Base-by-base conservation (phyloP, 805 yeast genomes). In the Pichia heedii region DNA sequence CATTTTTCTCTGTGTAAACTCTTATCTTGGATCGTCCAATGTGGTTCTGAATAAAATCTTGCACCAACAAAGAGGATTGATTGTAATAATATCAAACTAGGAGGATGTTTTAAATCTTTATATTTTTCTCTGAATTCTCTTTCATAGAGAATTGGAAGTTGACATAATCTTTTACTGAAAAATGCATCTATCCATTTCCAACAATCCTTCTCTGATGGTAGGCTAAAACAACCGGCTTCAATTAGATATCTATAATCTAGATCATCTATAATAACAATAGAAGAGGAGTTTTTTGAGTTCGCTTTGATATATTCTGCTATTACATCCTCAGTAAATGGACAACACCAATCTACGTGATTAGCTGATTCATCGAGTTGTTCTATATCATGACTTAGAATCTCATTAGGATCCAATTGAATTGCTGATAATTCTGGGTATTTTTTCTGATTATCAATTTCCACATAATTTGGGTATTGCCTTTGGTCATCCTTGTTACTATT, bases 21-120 rank as follows among this genome's bases (percentile, higher is more conserved):
- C 66, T 56, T 27, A 19, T 54, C 54, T 74, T 85, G 43, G 65
- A 62, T 37, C 72, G 66, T 15, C 61, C 60, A 57, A 11, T 69
- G 63, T 3, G 79, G 76, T 54, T 79, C 78, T 7, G 62, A 54
- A 29, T 79, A 75, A 13, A 76, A 75, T 34, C 85, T 69, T 16
- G 84, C 70, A 1, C 89, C 90, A 20, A 84, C 80, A 39, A 82
- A 67, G 33, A 83, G 63, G 12, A 85, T 78, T 1, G 86, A 73
- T 55, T 83, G 86, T 20, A 79, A 54, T 62, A 85, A 67, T 27
- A 76, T 58, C 34, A 83, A 60, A 27, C 86, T 77, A 8, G 84
- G 84, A 27, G 75, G 76, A 52, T 77, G 73, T 16, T 69, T 55
- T 1, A 74, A 66, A 22, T 79, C 76, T 50, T 71, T 70, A 54